phyloP scores from a whole-genome alignment of 2,329 filamentous ascomycete genomes.

The Calonectria montana region DNA sequence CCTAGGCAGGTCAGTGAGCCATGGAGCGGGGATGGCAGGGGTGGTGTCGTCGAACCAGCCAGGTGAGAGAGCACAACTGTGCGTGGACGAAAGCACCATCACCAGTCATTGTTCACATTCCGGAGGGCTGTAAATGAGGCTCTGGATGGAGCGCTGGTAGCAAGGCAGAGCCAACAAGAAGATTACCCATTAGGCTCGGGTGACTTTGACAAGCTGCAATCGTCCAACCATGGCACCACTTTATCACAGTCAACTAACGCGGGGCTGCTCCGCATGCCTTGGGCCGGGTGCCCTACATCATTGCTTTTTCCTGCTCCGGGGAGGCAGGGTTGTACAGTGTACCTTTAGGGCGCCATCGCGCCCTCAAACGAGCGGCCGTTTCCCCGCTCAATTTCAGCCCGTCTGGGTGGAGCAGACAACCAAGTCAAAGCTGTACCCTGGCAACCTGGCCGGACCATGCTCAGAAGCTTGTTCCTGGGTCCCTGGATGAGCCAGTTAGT shows the following conservation, averaged over 20 bases:
- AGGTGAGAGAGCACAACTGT: not conserved
- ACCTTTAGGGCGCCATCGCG: constrained; percentile 22
- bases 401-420: constrained; percentile 32
- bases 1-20: constrained; percentile 20
- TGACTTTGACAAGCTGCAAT: not conserved
- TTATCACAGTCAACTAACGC: not conserved
- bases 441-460: not conserved
- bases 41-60: not conserved
- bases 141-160: constrained; percentile 1
- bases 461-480: constrained; percentile 16
- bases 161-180: constrained; percentile 1
- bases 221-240: constrained; percentile 9
- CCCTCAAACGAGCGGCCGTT: constrained; percentile 44
- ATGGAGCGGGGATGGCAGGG: not conserved
- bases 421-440: constrained; percentile 12
- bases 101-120: not conserved
- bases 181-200: not conserved
- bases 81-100: not conserved
- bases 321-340: constrained; percentile 5
- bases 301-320: not conserved
- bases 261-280: not conserved
- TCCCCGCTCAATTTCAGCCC: constrained; percentile 36
- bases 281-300: not conserved
- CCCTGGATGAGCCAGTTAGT: constrained; percentile 9
- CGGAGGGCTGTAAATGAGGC: not conserved